These are phyloP conservation scores for Aspergillus affinis DNA, from an alignment of 495 filamentous ascomycete species.

Conservation along the genomic window DNA sequence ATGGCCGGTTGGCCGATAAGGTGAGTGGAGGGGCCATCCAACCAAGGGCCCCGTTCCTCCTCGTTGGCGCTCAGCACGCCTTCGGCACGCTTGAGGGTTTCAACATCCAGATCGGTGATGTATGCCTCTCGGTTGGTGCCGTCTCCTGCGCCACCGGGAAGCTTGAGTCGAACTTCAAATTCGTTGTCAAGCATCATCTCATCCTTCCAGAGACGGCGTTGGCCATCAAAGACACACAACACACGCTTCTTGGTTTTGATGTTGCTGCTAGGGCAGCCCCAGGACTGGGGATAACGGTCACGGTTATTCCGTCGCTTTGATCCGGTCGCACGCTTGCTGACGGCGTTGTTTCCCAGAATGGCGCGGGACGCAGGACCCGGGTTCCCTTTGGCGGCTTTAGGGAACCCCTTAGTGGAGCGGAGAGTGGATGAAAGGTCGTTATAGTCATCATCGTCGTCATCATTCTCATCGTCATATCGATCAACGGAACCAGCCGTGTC, in stretches of 20 bases:
- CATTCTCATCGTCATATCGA: slow-evolving; percentile 55
- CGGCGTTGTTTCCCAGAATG: slow-evolving; percentile 48
- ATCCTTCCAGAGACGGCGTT: slow-evolving; percentile 87
- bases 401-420: slow-evolving; percentile 50
- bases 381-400: slow-evolving; percentile 40
- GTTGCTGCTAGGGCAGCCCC: slow-evolving; percentile 85
- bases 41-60: slow-evolving; percentile 82
- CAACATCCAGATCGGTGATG: slow-evolving; percentile 90
- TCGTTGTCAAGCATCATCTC: slow-evolving; percentile 98
- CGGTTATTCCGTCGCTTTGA: slow-evolving; percentile 78
- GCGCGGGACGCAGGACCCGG: slow-evolving; percentile 38
- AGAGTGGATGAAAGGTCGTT: slow-evolving; percentile 42
- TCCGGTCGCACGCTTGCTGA: slow-evolving; percentile 51
- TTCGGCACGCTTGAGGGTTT: slow-evolving; percentile 82
- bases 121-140: slow-evolving; percentile 60
- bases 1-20: slow-evolving; percentile 43
- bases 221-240: slow-evolving; percentile 88
- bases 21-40: slow-evolving; percentile 39
- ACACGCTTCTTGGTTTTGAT: slow-evolving; percentile 99
- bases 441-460: slow-evolving; percentile 63
- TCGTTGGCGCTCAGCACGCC: slow-evolving; percentile 73
- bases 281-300: slow-evolving; percentile 86
- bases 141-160: slow-evolving; percentile 63
- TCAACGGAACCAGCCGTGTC: slow-evolving; percentile 52
- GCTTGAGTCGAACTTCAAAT: slow-evolving; percentile 85